Evolutionary conservation across 768 basidiomycete species (phyloP).

Genomic region (Tylopilus plumbeoviolaceoides): DNA sequence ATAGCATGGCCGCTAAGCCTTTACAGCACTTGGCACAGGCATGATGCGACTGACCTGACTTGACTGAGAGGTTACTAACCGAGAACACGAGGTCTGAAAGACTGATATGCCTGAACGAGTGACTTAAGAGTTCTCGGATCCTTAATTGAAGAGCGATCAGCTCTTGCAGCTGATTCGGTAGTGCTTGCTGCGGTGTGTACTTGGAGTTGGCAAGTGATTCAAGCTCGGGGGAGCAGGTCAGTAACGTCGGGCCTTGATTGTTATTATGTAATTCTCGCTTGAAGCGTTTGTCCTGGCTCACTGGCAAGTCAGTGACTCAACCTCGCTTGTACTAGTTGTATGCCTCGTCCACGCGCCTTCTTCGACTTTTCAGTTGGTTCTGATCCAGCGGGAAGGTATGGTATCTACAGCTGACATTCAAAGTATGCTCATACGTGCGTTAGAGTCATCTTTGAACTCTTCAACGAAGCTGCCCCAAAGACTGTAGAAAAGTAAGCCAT

Average conservation of each 20-base stretch:
- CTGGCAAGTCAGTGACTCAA: too few species aligned
- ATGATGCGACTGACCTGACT: conserved; percentile 6
- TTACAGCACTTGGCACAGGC: neutral
- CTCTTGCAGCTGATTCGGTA: neutral
- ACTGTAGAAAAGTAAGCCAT: conserved; percentile 71
- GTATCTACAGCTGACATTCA: neutral
- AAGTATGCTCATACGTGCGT: conserved; percentile 8
- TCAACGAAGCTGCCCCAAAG: conserved; percentile 66
- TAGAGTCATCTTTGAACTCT: conserved; percentile 76
- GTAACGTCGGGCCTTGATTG: too few species aligned
- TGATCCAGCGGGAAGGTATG: conserved; percentile 53
- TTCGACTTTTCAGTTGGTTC: conserved; percentile 58
- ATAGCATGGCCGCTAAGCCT: conserved; percentile 4
- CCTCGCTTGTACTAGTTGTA: conserved; percentile 17
- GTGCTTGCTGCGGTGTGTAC: neutral
- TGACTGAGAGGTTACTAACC: neutral
- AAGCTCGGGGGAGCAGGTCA: neutral
- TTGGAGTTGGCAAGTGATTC: neutral
- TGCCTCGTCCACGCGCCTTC: conserved; percentile 62
- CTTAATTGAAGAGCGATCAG: neutral
- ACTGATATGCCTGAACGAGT: neutral
- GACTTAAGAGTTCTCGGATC: neutral
- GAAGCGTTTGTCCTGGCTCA: too few species aligned
- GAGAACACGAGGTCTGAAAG: neutral
- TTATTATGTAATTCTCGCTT: conserved; percentile 13